These are phyloP conservation scores for Tetraselmis chui DNA, from an alignment of 139 green algal genomes.

Conservation along the genomic window DNA sequence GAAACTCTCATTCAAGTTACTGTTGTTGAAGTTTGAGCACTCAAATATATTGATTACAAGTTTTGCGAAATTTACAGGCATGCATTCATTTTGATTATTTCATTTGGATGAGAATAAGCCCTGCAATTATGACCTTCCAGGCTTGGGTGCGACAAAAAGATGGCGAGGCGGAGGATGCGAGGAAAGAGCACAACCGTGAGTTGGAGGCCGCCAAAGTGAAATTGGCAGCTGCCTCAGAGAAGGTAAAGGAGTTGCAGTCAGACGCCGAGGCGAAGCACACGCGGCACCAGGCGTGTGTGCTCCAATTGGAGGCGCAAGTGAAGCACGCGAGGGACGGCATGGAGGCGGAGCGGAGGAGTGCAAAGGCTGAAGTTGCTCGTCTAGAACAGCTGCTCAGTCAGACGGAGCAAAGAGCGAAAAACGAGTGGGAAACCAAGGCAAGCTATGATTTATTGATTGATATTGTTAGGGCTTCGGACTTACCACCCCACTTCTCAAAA, in stretches of 20 bases:
- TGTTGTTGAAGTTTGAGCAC: too few species aligned
- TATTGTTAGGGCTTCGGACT: too few species aligned
- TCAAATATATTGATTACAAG: too few species aligned
- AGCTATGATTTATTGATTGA: too few species aligned
- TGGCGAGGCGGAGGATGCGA: not conserved
- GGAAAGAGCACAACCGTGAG: not conserved
- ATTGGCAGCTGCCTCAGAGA: not conserved
- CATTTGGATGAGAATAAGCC: too few species aligned
- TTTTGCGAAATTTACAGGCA: too few species aligned
- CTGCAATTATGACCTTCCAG: too few species aligned
- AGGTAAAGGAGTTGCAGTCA: not conserved
- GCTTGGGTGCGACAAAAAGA: not conserved
- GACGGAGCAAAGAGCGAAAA: not conserved
- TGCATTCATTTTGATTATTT: too few species aligned
- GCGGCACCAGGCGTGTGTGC: not conserved
- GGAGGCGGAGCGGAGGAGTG: not conserved
- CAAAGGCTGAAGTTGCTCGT: not conserved
- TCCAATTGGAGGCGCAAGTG: not conserved
- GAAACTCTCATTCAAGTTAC: too few species aligned
- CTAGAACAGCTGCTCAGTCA: not conserved
- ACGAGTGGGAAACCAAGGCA: not conserved
- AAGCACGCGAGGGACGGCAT: not conserved
- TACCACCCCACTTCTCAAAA: too few species aligned
- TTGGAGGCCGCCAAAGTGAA: not conserved
- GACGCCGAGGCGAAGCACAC: not conserved